Conservation (phyloP, 2,329 filamentous ascomycete species). For the Fusarium tanahbumbuense region DNA sequence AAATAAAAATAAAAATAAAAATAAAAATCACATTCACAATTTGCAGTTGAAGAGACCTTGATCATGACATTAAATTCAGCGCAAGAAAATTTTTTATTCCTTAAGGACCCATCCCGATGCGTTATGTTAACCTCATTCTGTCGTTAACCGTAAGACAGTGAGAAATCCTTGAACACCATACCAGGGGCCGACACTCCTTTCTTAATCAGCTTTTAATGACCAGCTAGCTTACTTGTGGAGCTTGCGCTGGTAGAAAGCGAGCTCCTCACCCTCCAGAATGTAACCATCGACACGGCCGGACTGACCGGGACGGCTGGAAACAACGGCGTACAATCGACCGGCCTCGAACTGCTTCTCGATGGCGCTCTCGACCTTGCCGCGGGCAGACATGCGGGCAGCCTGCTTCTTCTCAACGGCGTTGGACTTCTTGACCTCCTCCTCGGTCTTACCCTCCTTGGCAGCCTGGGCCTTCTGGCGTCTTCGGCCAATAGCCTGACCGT, state of each 20-base stretch:
- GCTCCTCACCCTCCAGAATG: constrained; percentile 98
- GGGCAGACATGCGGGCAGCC: constrained; percentile 81
- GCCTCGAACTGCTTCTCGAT: constrained; percentile 99
- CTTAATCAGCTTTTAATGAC: constrained; percentile 38
- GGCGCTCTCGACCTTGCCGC: constrained; percentile 91
- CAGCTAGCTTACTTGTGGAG: constrained; percentile 89
- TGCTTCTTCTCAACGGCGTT: constrained; percentile 98
- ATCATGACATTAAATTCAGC: constrained; percentile 49
- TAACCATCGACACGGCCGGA: constrained; percentile 97
- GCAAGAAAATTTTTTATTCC: constrained; percentile 53
- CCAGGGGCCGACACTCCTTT: constrained; percentile 46
- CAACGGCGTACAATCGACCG: constrained; percentile 93
- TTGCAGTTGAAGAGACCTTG: constrained; percentile 41
- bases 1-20: constrained; percentile 10
- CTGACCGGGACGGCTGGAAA: constrained; percentile 95
- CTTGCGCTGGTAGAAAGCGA: constrained; percentile 99
- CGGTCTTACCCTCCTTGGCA: constrained; percentile 68
- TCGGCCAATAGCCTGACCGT: constrained; percentile 89
- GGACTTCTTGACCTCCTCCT: constrained; percentile 88
- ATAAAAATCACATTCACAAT: constrained; percentile 34
- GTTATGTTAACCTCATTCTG: constrained; percentile 53
- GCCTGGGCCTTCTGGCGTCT: constrained; percentile 86
- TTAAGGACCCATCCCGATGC: constrained; percentile 54
- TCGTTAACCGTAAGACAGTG: constrained; percentile 51
- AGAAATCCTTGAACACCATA: constrained; percentile 56